A percentile compares a stretch with the other conserved stretches of the same genome.
phyloP scores from a whole-genome alignment of 768 basidiomycete genomes.

The Pleurotus pulmonarius region DNA sequence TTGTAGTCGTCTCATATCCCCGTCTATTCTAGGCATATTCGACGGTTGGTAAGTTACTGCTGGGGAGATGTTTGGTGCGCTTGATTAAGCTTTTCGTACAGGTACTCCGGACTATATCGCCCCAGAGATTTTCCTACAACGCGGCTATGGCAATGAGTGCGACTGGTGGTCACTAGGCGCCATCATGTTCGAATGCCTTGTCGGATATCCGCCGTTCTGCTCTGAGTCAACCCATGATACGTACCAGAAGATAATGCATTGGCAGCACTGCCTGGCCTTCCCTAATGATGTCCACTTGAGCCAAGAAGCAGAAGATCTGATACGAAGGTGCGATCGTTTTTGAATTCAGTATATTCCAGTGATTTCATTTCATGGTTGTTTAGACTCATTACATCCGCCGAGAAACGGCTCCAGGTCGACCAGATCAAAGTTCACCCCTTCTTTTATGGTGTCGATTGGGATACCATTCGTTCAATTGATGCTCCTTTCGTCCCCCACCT shows the following conservation, averaged over 20 bases:
- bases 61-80: no score
- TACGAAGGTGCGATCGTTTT: slow-evolving; percentile 57
- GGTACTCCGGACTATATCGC: slow-evolving; percentile 92
- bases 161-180: slow-evolving; percentile 99
- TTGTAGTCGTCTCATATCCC: slow-evolving; percentile 1
- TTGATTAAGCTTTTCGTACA: background rate
- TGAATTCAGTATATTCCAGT: background rate
- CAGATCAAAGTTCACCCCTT: slow-evolving; percentile 91
- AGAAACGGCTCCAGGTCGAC: slow-evolving; percentile 73
- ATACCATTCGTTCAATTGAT: slow-evolving; percentile 80
- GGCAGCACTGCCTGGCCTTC: slow-evolving; percentile 81
- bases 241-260: slow-evolving; percentile 97
- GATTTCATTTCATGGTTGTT: background rate
- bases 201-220: slow-evolving; percentile 97
- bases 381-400: slow-evolving; percentile 82
- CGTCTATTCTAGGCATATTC: slow-evolving; percentile 74
- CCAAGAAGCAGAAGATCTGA: slow-evolving; percentile 85
- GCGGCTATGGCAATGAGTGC: slow-evolving; percentile 97
- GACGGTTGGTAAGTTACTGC: slow-evolving; percentile 62
- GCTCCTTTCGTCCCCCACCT: slow-evolving; percentile 96
- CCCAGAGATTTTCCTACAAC: slow-evolving; percentile 93
- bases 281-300: slow-evolving; percentile 95
- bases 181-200: slow-evolving; percentile 97
- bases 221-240: slow-evolving; percentile 95
- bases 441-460: slow-evolving; percentile 97